Base-by-base conservation (phyloP, 2,329 filamentous ascomycete genomes). In the Shiraia bambusicola region DNA sequence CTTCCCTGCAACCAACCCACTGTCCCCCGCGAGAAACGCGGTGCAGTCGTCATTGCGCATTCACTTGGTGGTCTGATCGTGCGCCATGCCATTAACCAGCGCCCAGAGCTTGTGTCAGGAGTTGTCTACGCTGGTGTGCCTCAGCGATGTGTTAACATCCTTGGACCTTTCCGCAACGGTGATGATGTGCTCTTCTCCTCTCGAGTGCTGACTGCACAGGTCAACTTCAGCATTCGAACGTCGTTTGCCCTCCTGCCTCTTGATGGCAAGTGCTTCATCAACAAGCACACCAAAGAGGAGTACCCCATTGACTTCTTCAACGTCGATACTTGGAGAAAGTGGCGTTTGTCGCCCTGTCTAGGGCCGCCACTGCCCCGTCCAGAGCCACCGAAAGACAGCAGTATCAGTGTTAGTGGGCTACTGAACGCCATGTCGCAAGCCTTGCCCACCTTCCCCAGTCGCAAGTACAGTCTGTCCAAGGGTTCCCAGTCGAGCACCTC, bases 131-230 rank as follows among this genome's bases (percentile, higher is more conserved):
- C 88, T 1, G 92, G 91, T 7, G 83, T 86, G 1, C 91, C 91
- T 0, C 85, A 92, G 53, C 81, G 86, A 39, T 95, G 90, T 63
- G 82, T 96, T 63, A 96, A 95, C 63, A 93, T 95, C 37, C 77
- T 96, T 3, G 92, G 92, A 0, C 91, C 91, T 1, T 68, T 97
- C 10, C 83, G 91, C 26, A 92, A 95, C 56, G 91, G 91, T n/a
- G 91, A 97, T 61, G 87, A 91, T 13, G 90, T 96, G 0, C 77
- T 95, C 1, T 76, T 96, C 45, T 95, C 91, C 58, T 90, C 90
- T 47, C 88, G 88, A 52, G 86, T 96, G 0, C 77, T 97, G 12
- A 95, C 90, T 1, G 90, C 92, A 0, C 88, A 93, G 61, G 91
- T 95, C 55, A 95, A 95, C 69, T 95, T 97, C 59, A 90, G 87